Percentiles rank a stretch among this genome's conserved stretches.
Evolutionary conservation across 164 flowering plant genomes (phyloP).

Genomic region (Buxus sempervirens): DNA sequence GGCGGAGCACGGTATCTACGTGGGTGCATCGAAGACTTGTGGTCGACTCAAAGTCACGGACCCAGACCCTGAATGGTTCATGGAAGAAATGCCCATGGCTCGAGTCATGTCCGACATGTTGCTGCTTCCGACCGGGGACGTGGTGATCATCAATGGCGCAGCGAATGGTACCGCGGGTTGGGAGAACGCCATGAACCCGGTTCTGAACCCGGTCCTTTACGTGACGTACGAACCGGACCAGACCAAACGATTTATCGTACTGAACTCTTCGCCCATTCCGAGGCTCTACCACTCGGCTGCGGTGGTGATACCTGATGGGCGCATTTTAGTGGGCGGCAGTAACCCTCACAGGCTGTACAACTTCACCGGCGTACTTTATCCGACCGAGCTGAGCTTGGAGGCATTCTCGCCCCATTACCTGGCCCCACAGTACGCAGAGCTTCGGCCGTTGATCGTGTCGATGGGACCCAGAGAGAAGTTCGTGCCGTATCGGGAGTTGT

Average conservation of each 20-base stretch:
- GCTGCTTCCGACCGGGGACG: constrained; percentile 64
- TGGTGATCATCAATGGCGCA: constrained; percentile 73
- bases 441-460: constrained; percentile 49
- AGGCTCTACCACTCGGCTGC: constrained; percentile 87
- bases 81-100: constrained; percentile 73
- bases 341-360: constrained; percentile 69
- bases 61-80: constrained; percentile 53
- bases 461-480: constrained; percentile 10
- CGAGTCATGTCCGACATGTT: constrained; percentile 86
- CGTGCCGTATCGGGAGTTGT: constrained; percentile 33
- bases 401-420: constrained; percentile 63
- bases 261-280: constrained; percentile 43
- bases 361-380: constrained; percentile 46
- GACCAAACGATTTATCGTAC: constrained; percentile 38
- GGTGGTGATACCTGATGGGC: constrained; percentile 60
- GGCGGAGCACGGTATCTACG: constrained; percentile 20
- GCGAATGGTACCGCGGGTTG: constrained; percentile 77
- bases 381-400: constrained; percentile 80
- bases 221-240: constrained; percentile 25
- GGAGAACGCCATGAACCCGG: constrained; percentile 59
- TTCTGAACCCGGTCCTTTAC: constrained; percentile 58
- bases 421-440: constrained; percentile 11
- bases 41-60: constrained; percentile 61
- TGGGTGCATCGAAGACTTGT: constrained; percentile 53
- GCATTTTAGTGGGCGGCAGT: constrained; percentile 85